Evolutionary conservation across 805 yeast species (phyloP).

Genomic region (Myxozyma neotropica): DNA sequence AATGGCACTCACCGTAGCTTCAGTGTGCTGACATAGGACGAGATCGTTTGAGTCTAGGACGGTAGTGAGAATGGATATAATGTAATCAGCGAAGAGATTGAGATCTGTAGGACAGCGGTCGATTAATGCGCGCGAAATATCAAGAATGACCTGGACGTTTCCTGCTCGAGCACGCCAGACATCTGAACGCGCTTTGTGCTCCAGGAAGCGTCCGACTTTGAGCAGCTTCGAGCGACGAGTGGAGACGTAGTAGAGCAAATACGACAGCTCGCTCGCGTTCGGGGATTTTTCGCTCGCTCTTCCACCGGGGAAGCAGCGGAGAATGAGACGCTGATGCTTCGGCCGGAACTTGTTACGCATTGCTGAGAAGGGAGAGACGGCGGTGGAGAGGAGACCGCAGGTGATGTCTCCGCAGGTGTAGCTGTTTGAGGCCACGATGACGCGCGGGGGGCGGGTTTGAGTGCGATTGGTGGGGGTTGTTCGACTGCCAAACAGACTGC

Average conservation of each 20-base stretch:
- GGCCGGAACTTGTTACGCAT: constrained; percentile 52
- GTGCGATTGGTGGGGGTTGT: background rate
- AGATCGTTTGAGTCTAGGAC: constrained; percentile 62
- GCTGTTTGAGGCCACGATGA: background rate
- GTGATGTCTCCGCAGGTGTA: constrained; percentile 22
- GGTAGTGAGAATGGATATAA: constrained; percentile 59
- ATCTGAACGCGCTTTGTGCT: constrained; percentile 63
- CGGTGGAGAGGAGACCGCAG: constrained; percentile 25
- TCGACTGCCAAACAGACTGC: too few species aligned
- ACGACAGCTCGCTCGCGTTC: constrained; percentile 86
- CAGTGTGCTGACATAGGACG: constrained; percentile 57
- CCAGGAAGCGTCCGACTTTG: constrained; percentile 74
- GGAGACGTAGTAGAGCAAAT: constrained; percentile 84
- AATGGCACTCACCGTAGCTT: constrained; percentile 32
- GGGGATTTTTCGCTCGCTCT: constrained; percentile 85
- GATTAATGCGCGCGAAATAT: constrained; percentile 67
- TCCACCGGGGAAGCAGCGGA: constrained; percentile 93
- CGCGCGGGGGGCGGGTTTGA: background rate
- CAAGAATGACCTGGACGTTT: constrained; percentile 79
- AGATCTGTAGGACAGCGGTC: constrained; percentile 79
- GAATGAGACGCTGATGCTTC: constrained; percentile 85
- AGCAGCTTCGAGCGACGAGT: constrained; percentile 86
- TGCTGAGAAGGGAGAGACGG: constrained; percentile 18
- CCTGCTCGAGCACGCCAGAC: constrained; percentile 66
- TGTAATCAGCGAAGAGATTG: constrained; percentile 74